Base-by-base conservation (phyloP, 2,329 filamentous ascomycete species). In the Botrytis cinerea region DNA sequence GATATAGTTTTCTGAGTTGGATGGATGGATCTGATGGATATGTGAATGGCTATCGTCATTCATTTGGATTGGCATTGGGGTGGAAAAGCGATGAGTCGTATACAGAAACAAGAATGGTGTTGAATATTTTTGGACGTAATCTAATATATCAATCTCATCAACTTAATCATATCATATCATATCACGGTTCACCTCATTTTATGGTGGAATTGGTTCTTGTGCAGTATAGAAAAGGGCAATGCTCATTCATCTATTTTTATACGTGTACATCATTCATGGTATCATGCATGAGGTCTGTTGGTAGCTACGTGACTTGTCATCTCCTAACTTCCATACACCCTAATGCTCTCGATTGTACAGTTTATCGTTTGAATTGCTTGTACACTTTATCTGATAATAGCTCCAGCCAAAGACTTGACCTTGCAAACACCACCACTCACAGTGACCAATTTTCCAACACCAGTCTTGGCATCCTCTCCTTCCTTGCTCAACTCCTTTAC, bases 351-450 rank as follows among this genome's bases (percentile, higher is more conserved):
- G 35, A 28, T 22, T 54, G 16, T 67, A 4, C 46, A 28, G 8
- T 54, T 54, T n/a, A n/a, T 35, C 10, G 16, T 67, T 54, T 46
- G 10, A 9, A 9, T 59, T 16, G 22, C 20, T 35, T 32, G 32
- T 38, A 16, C 22, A 59, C 59, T 77, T 68, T 92, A 98, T 87
- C 94, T 89, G 76, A 98, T 93, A 77, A 90, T 89, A 76, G 93
- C 96, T 57, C 90, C 91, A 84, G 91, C 91, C 81, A 99, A 86
- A 74, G 87, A 93, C 83, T 91, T 89, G 75, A 98, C 95, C 62
- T 88, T 95, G 85, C 96, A 98, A 64, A 92, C 84, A 62, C 93
- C 93, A 68, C 93, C 93, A 74, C 86, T 89, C 82, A 91, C 90
- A 4, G 94, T 95, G 76, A 93, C 90, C 77, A 98, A 85, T 84